Evolutionary conservation across 1,284 basidiomycete species (phyloP), one percentile per base, ranked within the genome.

Genomic region (Ganoderma resinaceum): DNA sequence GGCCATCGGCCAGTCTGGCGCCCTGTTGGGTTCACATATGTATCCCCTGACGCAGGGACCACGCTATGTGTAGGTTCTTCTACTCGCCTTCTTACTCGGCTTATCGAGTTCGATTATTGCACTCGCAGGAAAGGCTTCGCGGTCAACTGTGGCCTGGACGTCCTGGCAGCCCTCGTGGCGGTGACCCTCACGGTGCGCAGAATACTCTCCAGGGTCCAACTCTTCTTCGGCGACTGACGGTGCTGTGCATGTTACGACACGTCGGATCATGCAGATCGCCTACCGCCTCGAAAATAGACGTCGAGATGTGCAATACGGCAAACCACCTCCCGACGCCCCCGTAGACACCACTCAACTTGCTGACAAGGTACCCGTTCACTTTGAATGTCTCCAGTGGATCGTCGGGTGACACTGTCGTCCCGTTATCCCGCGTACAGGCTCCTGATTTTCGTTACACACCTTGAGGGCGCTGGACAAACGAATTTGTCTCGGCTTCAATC

Each of bases 1-100:
- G 84, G 88, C 89, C 9, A 92, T 94, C 53, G 91, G 91, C 2
- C 92, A 93, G 76, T 87, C 84, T 66, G 92, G 92, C 18, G 91
- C 88, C 71, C 82, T 93, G 40, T 81, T 93, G 26, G 91, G 91
- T 33, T 89, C 91, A 0, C 91, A 94, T 71, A 76, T 93, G 14
- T 93, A 87, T 76, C 92, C 91, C 0, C 78, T 85, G 37, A 84
- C 83, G 0, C 88, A 93, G 60, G 87, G 87, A 0, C 91, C 92
- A 0, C 77, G 78, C 53, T 94, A 93, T 71, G 84, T 82, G 90
- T 91, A 35, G 66, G 76, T 72, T 73, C 81, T 55, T 16, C 61
- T n/a, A 52, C 29, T 35, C 9, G 58, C 31, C 12, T 37, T 23
- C 58, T 35, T 14, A 12, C 57, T 46, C 2, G 23, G n/a, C n/a